These are phyloP conservation scores for Pichia sp. DNA, from an alignment of 1,139 yeast species.

Conservation along the genomic window DNA sequence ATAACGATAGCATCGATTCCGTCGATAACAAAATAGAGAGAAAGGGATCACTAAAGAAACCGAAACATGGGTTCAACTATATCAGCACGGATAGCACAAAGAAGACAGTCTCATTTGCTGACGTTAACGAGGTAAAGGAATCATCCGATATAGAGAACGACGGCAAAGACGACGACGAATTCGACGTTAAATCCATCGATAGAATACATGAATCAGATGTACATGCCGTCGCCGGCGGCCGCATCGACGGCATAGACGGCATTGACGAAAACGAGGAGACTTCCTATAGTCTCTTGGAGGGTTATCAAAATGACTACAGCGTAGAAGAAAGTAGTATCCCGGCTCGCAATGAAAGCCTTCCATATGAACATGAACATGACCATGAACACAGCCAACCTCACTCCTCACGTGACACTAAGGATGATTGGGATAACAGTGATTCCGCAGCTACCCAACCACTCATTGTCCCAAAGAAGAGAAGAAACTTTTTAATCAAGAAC, in stretches of 20 bases:
- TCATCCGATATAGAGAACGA: constrained; percentile 5
- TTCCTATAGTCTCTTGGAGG: constrained; percentile 6
- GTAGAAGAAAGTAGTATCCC: constrained; percentile 12
- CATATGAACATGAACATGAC: too few species aligned
- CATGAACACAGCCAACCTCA: too few species aligned
- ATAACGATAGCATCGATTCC: constrained; percentile 12
- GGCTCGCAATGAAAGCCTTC: not conserved
- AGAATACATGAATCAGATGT: not conserved
- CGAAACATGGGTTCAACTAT: constrained; percentile 19
- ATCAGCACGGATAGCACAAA: constrained; percentile 11
- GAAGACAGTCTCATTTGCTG: constrained; percentile 32
- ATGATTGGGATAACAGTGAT: not conserved
- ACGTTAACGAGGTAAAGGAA: constrained; percentile 15
- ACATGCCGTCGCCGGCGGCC: not conserved
- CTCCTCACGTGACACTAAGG: not conserved
- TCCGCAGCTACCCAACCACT: constrained; percentile 33
- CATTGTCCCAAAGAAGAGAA: constrained; percentile 34
- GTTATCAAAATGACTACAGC: constrained; percentile 1
- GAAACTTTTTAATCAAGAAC: constrained; percentile 31
- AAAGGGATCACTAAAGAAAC: constrained; percentile 31
- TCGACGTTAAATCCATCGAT: not conserved
- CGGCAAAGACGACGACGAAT: not conserved
- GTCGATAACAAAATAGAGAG: constrained; percentile 18
- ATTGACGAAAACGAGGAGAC: not conserved
- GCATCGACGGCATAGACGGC: not conserved